A percentile compares a stretch with the other conserved stretches of the same genome.
Conservation (phyloP, 1,139 yeast genomes). For the Arxiozyma slooffiae region DNA sequence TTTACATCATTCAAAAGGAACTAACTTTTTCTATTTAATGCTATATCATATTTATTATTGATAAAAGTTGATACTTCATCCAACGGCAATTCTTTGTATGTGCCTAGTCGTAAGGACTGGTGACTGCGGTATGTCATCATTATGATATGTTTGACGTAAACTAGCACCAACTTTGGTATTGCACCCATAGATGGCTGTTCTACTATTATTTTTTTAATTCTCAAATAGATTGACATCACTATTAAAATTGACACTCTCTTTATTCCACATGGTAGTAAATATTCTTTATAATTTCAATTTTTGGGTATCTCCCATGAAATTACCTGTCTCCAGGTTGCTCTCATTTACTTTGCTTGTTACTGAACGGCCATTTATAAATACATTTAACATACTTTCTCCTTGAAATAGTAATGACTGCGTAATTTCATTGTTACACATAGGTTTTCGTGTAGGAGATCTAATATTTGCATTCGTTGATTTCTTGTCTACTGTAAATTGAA, state of each 20-base stretch:
- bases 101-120: constrained; percentile 12
- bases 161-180: neutral
- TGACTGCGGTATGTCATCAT: constrained; percentile 3
- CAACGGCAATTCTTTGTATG: constrained; percentile 16
- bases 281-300: constrained; percentile 20
- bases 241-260: constrained; percentile 22
- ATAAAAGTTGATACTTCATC: constrained; percentile 12
- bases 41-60: constrained; percentile 11
- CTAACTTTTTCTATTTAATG: constrained; percentile 14
- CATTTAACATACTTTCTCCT: constrained; percentile 2
- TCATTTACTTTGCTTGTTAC: constrained; percentile 3
- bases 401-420: constrained; percentile 1
- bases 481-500: neutral
- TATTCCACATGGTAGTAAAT: constrained; percentile 25
- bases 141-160: neutral
- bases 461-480: constrained; percentile 1
- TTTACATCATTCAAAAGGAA: neutral
- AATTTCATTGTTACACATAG: constrained; percentile 1
- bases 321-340: constrained; percentile 12
- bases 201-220: constrained; percentile 7
- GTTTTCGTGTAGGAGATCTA: neutral
- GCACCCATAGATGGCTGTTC: neutral
- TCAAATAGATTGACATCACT: constrained; percentile 22
- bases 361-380: constrained; percentile 1
- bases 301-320: constrained; percentile 17